Conservation (phyloP, 805 yeast genomes). For the Hanseniaspora mollemarum region DNA sequence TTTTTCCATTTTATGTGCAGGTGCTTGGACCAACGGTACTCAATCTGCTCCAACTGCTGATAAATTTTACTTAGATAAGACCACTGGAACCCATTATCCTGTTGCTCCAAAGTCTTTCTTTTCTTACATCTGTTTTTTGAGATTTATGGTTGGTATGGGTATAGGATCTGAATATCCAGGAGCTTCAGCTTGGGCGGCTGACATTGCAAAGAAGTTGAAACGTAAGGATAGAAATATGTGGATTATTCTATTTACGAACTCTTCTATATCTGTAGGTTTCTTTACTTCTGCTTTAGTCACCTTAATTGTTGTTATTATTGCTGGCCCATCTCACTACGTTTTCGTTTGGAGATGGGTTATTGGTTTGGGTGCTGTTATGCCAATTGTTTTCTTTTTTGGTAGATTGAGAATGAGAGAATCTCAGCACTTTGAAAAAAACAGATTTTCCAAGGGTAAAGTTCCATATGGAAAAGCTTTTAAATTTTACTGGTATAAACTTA, state of each 20-base stretch:
- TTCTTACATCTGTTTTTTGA: conserved; percentile 19
- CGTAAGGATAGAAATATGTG: conserved; percentile 77
- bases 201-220: conserved; percentile 83
- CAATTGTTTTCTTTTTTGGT: conserved; percentile 61
- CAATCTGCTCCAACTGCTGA: conserved; percentile 38
- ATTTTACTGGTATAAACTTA: conserved; percentile 73
- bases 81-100: conserved; percentile 48
- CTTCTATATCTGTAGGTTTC: conserved; percentile 79
- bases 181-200: conserved; percentile 76
- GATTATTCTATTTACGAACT: conserved; percentile 80
- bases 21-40: conserved; percentile 69
- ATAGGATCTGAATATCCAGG: conserved; percentile 95
- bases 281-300: conserved; percentile 78
- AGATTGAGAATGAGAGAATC: conserved; percentile 70
- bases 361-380: conserved; percentile 85
- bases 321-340: conserved; percentile 53
- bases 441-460: conserved; percentile 45
- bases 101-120: conserved; percentile 11
- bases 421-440: conserved; percentile 55
- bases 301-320: conserved; percentile 74
- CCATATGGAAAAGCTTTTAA: conserved; percentile 63
- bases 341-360: conserved; percentile 87
- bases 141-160: conserved; percentile 82
- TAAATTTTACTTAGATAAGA: conserved; percentile 65
- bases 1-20: conserved; percentile 69